Evolutionary conservation across 1,284 basidiomycete species (phyloP).

Genomic region (Ceratobasidium sp.): DNA sequence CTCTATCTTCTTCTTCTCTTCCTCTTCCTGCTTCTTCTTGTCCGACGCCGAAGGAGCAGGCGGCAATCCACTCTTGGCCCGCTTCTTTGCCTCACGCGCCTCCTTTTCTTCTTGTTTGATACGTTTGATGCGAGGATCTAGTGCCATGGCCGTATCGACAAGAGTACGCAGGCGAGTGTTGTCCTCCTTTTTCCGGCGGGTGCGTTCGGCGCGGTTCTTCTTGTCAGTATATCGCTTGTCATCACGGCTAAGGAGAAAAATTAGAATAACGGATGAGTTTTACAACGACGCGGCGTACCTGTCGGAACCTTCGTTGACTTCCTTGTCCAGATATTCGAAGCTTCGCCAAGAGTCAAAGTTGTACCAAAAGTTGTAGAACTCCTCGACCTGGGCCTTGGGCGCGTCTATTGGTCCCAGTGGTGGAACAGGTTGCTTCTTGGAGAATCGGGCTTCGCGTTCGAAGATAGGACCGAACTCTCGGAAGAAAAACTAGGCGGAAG

Average conservation of each 20-base stretch:
- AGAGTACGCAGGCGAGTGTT: slow-evolving; percentile 87
- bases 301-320: slow-evolving; percentile 97
- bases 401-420: slow-evolving; percentile 76
- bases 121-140: slow-evolving; percentile 96
- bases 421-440: slow-evolving; percentile 86
- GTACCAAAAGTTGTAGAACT: slow-evolving; percentile 99
- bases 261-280: not conserved
- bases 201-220: slow-evolving; percentile 98
- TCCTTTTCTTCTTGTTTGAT: slow-evolving; percentile 98
- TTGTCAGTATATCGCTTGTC: slow-evolving; percentile 99
- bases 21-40: slow-evolving; percentile 75
- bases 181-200: slow-evolving; percentile 97
- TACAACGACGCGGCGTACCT: slow-evolving; percentile 66
- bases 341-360: slow-evolving; percentile 99
- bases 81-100: slow-evolving; percentile 91
- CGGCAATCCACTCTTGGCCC: slow-evolving; percentile 55
- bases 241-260: slow-evolving; percentile 71
- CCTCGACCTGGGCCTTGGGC: slow-evolving; percentile 84
- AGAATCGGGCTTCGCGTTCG: slow-evolving; percentile 91
- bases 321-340: slow-evolving; percentile 99
- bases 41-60: slow-evolving; percentile 57
- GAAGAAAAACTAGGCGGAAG: slow-evolving; percentile 70
- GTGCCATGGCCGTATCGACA: slow-evolving; percentile 84
- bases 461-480: slow-evolving; percentile 78
- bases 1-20: slow-evolving; percentile 75